These are phyloP conservation scores for Ilyonectria mors-panacis DNA, from an alignment of 2,329 filamentous ascomycete species.

Conservation along the genomic window DNA sequence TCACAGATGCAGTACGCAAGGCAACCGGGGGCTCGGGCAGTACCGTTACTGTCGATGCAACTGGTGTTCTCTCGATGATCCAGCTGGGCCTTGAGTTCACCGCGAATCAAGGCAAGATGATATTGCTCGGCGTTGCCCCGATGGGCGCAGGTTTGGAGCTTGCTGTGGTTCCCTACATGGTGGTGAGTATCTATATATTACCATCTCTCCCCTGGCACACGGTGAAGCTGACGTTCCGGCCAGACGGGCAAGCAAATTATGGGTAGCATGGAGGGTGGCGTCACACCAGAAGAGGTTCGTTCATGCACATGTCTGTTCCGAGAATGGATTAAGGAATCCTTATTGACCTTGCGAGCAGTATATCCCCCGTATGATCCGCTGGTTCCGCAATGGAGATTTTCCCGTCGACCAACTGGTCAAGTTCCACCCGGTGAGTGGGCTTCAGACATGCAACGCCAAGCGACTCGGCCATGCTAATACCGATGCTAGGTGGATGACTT, in stretches of 20 bases:
- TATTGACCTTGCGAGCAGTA: background rate
- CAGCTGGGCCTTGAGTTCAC: conserved; percentile 23
- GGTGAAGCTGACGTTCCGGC: background rate
- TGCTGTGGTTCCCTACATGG: conserved; percentile 16
- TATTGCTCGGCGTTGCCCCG: conserved; percentile 24
- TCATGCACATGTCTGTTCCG: background rate
- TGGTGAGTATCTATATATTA: background rate
- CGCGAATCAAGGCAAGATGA: conserved; percentile 29
- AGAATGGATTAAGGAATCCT: too few species aligned
- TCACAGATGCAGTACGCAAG: conserved; percentile 9
- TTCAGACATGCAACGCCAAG: background rate
- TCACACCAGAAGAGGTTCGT: conserved; percentile 13
- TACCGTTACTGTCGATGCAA: conserved; percentile 18
- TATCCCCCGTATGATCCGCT: conserved; percentile 19
- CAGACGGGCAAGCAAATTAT: conserved; percentile 21
- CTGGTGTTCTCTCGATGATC: conserved; percentile 7
- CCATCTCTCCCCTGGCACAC: background rate
- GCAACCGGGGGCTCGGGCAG: conserved; percentile 4
- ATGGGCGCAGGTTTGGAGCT: conserved; percentile 20
- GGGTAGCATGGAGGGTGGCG: conserved; percentile 22
- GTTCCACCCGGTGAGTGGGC: conserved; percentile 19
- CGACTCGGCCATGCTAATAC: background rate
- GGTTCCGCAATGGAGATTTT: conserved; percentile 14
- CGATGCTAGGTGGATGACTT: background rate
- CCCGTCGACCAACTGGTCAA: conserved; percentile 17